Evolutionary conservation across 208 protist genomes (phyloP).

Genomic region (Wallacemonas sp.): DNA sequence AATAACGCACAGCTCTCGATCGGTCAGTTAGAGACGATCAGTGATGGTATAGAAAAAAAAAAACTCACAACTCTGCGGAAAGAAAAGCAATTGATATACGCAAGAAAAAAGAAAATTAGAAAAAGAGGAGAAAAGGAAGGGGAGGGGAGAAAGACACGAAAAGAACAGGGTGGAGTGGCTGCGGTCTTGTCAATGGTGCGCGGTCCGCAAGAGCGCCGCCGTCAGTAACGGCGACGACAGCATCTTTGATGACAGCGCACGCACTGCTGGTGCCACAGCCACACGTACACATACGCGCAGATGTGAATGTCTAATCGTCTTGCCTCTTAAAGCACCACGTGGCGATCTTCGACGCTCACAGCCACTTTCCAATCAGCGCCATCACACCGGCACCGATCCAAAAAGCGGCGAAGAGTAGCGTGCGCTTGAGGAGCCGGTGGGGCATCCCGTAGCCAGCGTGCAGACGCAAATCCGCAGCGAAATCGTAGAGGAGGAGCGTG

Average conservation of each 20-base stretch:
- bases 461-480: constrained; percentile 38
- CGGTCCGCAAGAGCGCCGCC: too few species aligned
- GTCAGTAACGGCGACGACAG: too few species aligned
- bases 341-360: too few species aligned
- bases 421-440: neutral
- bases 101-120: constrained; percentile 10
- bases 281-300: too few species aligned
- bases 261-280: too few species aligned
- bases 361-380: constrained; percentile 14
- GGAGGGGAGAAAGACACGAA: neutral
- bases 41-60: constrained; percentile 11
- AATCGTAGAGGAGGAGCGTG: constrained; percentile 53
- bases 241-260: too few species aligned
- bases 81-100: neutral
- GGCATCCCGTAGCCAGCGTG: neutral
- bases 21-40: neutral
- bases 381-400: constrained; percentile 12
- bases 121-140: constrained; percentile 16
- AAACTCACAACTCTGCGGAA: constrained; percentile 1
- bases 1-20: neutral
- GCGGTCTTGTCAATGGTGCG: too few species aligned
- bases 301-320: too few species aligned
- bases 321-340: too few species aligned
- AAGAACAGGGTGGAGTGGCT: neutral
- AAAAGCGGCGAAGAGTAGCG: neutral